Evolutionary conservation across 768 basidiomycete genomes (phyloP).

Genomic region (Strobilomyces dryophilus): DNA sequence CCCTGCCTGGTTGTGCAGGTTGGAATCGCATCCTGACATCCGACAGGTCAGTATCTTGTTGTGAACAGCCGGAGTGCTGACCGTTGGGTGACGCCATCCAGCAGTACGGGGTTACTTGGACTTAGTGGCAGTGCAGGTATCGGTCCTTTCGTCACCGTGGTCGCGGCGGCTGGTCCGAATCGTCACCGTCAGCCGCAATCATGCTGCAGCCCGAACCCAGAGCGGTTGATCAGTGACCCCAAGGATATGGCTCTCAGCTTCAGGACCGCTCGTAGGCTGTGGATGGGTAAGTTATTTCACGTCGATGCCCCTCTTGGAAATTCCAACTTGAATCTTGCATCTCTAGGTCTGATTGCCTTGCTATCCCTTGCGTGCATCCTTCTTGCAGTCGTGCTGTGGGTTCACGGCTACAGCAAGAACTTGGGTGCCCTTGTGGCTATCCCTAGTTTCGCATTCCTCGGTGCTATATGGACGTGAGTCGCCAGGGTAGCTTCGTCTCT

Average conservation of each 20-base stretch:
- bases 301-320: neutral
- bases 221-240: neutral
- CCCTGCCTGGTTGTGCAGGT: neutral
- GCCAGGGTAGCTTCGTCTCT: constrained; percentile 2
- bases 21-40: constrained; percentile 6
- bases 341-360: constrained; percentile 33
- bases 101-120: neutral
- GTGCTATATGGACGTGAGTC: constrained; percentile 28
- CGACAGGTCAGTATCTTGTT: neutral
- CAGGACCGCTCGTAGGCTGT: constrained; percentile 37
- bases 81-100: constrained; percentile 13
- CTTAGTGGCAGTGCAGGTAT: neutral
- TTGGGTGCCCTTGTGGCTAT: constrained; percentile 41
- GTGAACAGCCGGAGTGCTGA: neutral
- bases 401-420: constrained; percentile 32
- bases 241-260: constrained; percentile 38
- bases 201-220: neutral
- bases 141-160: neutral
- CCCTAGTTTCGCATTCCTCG: constrained; percentile 20
- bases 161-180: neutral
- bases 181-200: neutral
- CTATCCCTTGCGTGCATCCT: constrained; percentile 33
- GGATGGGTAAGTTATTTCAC: constrained; percentile 31
- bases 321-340: neutral
- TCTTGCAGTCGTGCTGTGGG: constrained; percentile 34